Evolutionary conservation across 805 yeast genomes (phyloP).

Genomic region (Lipomyces spencermartinsiae): DNA sequence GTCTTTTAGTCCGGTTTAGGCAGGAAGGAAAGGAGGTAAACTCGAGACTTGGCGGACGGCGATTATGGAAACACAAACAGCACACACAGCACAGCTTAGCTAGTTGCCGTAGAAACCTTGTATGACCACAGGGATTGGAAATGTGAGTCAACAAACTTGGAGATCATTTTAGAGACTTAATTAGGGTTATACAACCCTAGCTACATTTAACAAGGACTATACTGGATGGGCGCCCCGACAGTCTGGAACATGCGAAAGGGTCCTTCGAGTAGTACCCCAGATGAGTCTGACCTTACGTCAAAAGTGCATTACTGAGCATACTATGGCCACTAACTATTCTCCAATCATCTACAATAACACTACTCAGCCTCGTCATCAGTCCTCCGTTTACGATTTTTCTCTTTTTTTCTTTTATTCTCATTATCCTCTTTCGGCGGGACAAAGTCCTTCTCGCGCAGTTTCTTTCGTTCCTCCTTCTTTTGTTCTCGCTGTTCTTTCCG

Average conservation of each 20-base stretch:
- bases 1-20: neutral
- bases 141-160: neutral
- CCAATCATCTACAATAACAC: neutral
- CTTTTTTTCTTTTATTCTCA: slow-evolving; percentile 49
- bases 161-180: too few species aligned
- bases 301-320: neutral
- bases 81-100: neutral
- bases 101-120: slow-evolving; percentile 4
- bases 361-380: neutral
- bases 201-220: too few species aligned
- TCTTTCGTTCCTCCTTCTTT: slow-evolving; percentile 65
- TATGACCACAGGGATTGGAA: neutral
- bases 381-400: slow-evolving; percentile 5
- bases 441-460: slow-evolving; percentile 77
- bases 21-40: neutral
- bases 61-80: neutral
- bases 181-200: too few species aligned
- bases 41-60: neutral
- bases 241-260: too few species aligned
- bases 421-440: slow-evolving; percentile 83
- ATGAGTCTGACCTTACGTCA: neutral
- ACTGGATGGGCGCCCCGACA: too few species aligned
- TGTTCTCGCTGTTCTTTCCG: slow-evolving; percentile 81
- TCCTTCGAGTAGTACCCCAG: too few species aligned
- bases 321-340: neutral